Conservation (phyloP, 2,329 filamentous ascomycete genomes). For the Paramyrothecium roridum region DNA sequence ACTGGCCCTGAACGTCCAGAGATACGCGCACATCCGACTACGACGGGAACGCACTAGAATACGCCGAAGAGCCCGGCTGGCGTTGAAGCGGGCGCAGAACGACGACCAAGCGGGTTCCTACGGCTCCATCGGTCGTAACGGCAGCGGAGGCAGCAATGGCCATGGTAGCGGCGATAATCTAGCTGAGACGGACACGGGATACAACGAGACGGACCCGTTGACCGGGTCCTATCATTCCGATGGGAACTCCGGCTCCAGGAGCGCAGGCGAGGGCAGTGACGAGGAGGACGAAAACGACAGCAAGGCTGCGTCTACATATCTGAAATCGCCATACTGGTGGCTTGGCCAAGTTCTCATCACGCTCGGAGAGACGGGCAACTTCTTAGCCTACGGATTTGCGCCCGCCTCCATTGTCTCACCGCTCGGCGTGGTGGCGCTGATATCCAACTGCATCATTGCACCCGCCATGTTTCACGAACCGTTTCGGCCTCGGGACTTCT, state of each 20-base stretch:
- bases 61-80: slow-evolving; percentile 50
- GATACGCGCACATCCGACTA: slow-evolving; percentile 88
- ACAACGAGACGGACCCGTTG: slow-evolving; percentile 49
- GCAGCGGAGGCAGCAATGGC: slow-evolving; percentile 13
- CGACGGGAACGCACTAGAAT: slow-evolving; percentile 64
- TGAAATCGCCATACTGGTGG: slow-evolving; percentile 96
- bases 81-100: slow-evolving; percentile 42
- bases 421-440: slow-evolving; percentile 90
- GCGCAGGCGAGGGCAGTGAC: slow-evolving; percentile 14
- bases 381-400: slow-evolving; percentile 94
- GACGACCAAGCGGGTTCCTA: slow-evolving; percentile 25
- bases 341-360: slow-evolving; percentile 88
- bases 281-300: slow-evolving; percentile 20
- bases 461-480: slow-evolving; percentile 89
- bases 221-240: slow-evolving; percentile 45
- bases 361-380: slow-evolving; percentile 91
- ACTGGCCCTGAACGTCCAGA: slow-evolving; percentile 91
- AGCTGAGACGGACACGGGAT: slow-evolving; percentile 11
- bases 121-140: slow-evolving; percentile 24
- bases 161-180: slow-evolving; percentile 14
- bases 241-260: slow-evolving; percentile 17
- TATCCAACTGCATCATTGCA: slow-evolving; percentile 96
- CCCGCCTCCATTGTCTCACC: slow-evolving; percentile 97
- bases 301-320: slow-evolving; percentile 64
- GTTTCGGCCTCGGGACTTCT: slow-evolving; percentile 80